These are phyloP conservation scores for Camelina laxa DNA, from an alignment of 345 rosid species.

Conservation along the genomic window DNA sequence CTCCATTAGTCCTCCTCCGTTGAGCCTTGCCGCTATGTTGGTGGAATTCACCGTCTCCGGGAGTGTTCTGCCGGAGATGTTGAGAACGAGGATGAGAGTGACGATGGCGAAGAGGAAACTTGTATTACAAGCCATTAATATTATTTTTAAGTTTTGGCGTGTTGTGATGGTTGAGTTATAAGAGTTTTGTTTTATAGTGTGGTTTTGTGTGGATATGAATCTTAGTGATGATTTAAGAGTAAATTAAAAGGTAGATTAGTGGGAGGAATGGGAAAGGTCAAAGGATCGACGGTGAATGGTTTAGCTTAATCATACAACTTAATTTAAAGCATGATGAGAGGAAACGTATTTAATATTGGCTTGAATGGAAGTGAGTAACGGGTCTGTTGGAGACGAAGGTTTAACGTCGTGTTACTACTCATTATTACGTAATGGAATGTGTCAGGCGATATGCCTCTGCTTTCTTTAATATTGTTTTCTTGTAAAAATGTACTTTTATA, in stretches of 20 bases:
- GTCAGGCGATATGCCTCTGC: too few relatives aligned
- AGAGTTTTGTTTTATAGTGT: slow-evolving; percentile 20
- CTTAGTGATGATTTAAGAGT: slow-evolving; percentile 14
- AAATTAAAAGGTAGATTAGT: slow-evolving; percentile 2
- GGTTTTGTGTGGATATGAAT: not conserved
- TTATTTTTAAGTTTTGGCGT: not conserved
- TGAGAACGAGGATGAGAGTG: slow-evolving; percentile 26
- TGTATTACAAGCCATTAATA: slow-evolving; percentile 29
- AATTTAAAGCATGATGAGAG: not conserved
- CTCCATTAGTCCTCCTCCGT: slow-evolving; percentile 52
- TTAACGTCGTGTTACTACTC: not conserved
- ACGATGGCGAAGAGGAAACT: slow-evolving; percentile 31
- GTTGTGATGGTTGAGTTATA: not conserved
- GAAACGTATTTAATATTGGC: slow-evolving; percentile 13
- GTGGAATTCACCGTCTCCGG: not conserved
- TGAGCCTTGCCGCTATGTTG: slow-evolving; percentile 43
- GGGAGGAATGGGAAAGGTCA: slow-evolving; percentile 21
- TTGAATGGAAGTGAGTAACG: slow-evolving; percentile 14
- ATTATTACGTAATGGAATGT: too few relatives aligned
- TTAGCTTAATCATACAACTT: slow-evolving; percentile 1
- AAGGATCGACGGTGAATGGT: slow-evolving; percentile 11
- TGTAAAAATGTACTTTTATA: not conserved
- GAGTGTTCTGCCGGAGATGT: slow-evolving; percentile 19
- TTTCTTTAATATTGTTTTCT: not conserved
- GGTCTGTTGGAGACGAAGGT: not conserved